Percentiles rank a stretch among this genome's conserved stretches.
Evolutionary conservation across 768 basidiomycete species (phyloP).

Genomic region (Kwoniella dendrophila): DNA sequence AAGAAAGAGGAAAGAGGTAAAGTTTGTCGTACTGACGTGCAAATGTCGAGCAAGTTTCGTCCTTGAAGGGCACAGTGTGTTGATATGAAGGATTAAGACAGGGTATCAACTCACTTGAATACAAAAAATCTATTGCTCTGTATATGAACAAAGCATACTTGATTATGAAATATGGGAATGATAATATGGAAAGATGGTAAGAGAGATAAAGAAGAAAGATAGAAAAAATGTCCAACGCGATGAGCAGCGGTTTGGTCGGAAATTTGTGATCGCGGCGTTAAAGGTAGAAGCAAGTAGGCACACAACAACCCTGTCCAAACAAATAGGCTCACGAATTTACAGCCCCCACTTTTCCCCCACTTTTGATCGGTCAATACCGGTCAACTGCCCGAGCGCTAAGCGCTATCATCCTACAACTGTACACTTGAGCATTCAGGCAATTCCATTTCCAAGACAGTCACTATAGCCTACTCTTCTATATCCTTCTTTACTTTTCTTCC

Average conservation of each 20-base stretch:
- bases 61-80: background rate
- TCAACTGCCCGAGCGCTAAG: too few relatives aligned
- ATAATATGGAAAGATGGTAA: too few relatives aligned
- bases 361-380: conserved; percentile 2
- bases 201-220: background rate
- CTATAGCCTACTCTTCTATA: background rate
- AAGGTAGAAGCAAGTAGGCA: background rate
- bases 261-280: too few relatives aligned
- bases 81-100: background rate
- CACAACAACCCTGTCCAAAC: background rate
- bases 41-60: conserved; percentile 33
- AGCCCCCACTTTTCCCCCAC: conserved; percentile 13
- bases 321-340: background rate
- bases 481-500: background rate
- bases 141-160: background rate
- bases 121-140: background rate
- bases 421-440: background rate
- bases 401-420: background rate
- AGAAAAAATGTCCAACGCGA: background rate
- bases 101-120: background rate
- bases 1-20: conserved; percentile 6
- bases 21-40: conserved; percentile 33
- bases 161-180: too few relatives aligned
- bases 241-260: conserved; percentile 9
- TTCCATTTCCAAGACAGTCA: too few relatives aligned